Conservation (phyloP, 2,329 filamentous ascomycete species). For the Chalara sp. region DNA sequence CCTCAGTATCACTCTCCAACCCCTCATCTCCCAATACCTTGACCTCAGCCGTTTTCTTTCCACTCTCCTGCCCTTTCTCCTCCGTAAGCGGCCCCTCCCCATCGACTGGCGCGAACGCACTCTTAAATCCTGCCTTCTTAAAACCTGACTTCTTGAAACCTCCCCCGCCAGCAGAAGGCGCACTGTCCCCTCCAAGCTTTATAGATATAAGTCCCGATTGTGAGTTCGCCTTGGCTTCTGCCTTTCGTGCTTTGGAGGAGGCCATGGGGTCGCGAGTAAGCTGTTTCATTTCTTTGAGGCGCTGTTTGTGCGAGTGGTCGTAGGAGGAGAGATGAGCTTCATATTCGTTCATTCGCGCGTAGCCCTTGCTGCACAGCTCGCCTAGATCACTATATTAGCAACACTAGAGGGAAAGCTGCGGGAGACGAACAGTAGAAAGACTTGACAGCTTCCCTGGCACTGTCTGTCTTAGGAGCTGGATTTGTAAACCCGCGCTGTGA, state of each 20-base stretch:
- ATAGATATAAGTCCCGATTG: slow-evolving; percentile 58
- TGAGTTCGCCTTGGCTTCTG: slow-evolving; percentile 60
- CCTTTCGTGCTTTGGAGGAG: slow-evolving; percentile 57
- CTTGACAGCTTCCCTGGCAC: slow-evolving; percentile 68
- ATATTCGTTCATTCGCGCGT: slow-evolving; percentile 91
- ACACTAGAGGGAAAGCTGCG: neutral
- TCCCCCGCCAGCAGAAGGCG: slow-evolving; percentile 24
- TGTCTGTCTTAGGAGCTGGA: slow-evolving; percentile 44
- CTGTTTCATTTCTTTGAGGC: slow-evolving; percentile 81
- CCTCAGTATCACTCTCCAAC: slow-evolving; percentile 44
- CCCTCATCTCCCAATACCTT: slow-evolving; percentile 37
- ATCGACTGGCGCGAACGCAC: slow-evolving; percentile 55
- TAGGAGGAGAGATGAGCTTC: slow-evolving; percentile 92
- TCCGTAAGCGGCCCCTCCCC: slow-evolving; percentile 35
- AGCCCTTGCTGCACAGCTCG: slow-evolving; percentile 86
- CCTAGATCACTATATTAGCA: slow-evolving; percentile 29
- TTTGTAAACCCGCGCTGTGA: slow-evolving; percentile 39
- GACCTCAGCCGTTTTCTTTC: slow-evolving; percentile 7
- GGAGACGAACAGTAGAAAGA: slow-evolving; percentile 62
- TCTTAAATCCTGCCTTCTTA: slow-evolving; percentile 80
- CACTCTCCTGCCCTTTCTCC: slow-evolving; percentile 16
- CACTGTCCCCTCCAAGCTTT: slow-evolving; percentile 43
- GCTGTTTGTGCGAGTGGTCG: slow-evolving; percentile 91
- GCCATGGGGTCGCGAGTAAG: slow-evolving; percentile 68
- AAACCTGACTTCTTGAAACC: slow-evolving; percentile 65